phyloP scores from a whole-genome alignment of 2,329 filamentous ascomycete genomes.

The Trichoderma lentiforme region DNA sequence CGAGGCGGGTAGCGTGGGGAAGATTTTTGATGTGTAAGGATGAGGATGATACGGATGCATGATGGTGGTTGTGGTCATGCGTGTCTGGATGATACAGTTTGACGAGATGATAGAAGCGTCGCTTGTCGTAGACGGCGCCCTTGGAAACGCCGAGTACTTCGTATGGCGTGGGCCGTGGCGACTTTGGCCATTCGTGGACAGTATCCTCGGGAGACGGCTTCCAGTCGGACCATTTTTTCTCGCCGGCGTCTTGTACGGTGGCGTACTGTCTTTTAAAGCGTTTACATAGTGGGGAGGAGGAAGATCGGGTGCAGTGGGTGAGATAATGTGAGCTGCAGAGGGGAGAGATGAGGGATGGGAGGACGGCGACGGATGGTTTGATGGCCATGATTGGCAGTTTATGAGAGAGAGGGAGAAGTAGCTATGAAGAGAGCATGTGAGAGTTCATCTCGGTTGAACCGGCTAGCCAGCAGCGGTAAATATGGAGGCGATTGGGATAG shows the following conservation, averaged over 20 bases:
- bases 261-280: slow-evolving; percentile 8
- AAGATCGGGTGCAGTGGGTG: neutral
- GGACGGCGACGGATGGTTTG: neutral
- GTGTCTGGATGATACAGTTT: slow-evolving; percentile 95
- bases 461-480: neutral
- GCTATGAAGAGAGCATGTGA: neutral
- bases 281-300: neutral
- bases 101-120: slow-evolving; percentile 82
- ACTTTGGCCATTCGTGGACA: slow-evolving; percentile 45
- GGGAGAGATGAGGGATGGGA: neutral
- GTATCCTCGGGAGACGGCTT: slow-evolving; percentile 12
- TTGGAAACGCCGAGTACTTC: slow-evolving; percentile 69
- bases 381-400: slow-evolving; percentile 1
- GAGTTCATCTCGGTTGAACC: neutral
- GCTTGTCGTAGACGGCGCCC: slow-evolving; percentile 72
- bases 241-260: neutral
- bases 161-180: slow-evolving; percentile 71
- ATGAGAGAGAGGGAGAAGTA: neutral
- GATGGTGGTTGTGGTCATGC: slow-evolving; percentile 25
- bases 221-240: slow-evolving; percentile 7
- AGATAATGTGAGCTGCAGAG: neutral
- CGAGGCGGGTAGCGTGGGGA: slow-evolving; percentile 61
- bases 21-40: slow-evolving; percentile 21
- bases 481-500: neutral
- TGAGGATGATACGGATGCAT: neutral